Conservation (phyloP, 306 rosid species). For the Glycine soja region DNA sequence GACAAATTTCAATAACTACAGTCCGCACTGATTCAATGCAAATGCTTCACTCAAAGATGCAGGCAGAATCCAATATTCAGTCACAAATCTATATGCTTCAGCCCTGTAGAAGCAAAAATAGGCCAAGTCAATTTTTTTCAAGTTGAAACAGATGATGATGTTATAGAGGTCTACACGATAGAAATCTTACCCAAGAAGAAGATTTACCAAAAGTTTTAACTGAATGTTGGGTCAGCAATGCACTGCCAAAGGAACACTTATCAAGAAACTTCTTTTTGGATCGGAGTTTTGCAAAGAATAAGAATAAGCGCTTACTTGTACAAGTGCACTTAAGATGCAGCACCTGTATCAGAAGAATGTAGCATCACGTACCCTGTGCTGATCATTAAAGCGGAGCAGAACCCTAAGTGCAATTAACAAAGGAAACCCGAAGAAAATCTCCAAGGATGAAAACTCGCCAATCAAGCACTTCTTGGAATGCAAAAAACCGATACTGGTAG, state of each 20-base stretch:
- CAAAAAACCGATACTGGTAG: slow-evolving; percentile 78
- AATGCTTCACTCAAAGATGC: slow-evolving; percentile 61
- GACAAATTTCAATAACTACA: slow-evolving; percentile 49
- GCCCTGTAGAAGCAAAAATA: slow-evolving; percentile 61
- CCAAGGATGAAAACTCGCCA: slow-evolving; percentile 90
- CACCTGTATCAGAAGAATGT: slow-evolving; percentile 77
- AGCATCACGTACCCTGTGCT: slow-evolving; percentile 84
- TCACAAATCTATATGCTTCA: slow-evolving; percentile 52
- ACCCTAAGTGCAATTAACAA: slow-evolving; percentile 97
- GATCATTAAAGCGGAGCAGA: slow-evolving; percentile 71
- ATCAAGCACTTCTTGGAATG: slow-evolving; percentile 98
- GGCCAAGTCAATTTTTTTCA: slow-evolving; percentile 18
- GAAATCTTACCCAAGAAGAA: slow-evolving; percentile 67
- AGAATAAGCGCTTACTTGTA: slow-evolving; percentile 64
- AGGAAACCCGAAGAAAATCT: slow-evolving; percentile 94
- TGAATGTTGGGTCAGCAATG: slow-evolving; percentile 81
- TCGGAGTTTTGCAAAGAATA: slow-evolving; percentile 1
- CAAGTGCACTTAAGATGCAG: slow-evolving; percentile 85
- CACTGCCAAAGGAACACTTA: slow-evolving; percentile 53
- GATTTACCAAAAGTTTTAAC: slow-evolving; percentile 59
- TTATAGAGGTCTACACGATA: background rate
- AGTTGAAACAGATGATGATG: background rate
- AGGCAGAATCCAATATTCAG: slow-evolving; percentile 63
- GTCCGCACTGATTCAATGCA: slow-evolving; percentile 57
- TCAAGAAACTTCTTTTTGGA: slow-evolving; percentile 36